phyloP scores from a whole-genome alignment of 2,329 filamentous ascomycete species.

The Stenocarpella maydis region DNA sequence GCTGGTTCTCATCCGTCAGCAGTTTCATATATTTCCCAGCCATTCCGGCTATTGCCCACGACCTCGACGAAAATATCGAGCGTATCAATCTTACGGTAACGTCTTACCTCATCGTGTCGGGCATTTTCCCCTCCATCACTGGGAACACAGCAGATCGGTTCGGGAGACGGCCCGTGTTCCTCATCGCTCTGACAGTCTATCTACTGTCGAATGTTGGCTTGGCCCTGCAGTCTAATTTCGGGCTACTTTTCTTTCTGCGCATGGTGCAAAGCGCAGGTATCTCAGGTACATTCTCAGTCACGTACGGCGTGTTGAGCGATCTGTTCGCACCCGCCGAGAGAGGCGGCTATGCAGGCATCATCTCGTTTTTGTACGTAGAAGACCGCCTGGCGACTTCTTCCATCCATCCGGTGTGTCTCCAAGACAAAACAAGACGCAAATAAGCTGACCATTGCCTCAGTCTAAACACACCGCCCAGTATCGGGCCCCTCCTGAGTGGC shows the following conservation, averaged over 20 bases:
- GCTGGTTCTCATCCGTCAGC: constrained; percentile 25
- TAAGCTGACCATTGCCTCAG: neutral
- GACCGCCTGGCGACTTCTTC: no score
- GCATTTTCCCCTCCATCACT: constrained; percentile 15
- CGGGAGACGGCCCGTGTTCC: constrained; percentile 32
- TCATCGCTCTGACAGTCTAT: constrained; percentile 33
- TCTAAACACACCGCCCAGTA: constrained; percentile 22
- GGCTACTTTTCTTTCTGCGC: constrained; percentile 33
- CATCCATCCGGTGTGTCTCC: no score
- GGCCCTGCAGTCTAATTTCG: constrained; percentile 31
- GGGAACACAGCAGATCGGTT: constrained; percentile 36
- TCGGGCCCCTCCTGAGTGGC: constrained; percentile 21
- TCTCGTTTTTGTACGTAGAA: constrained; percentile 16
- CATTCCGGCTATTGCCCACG: constrained; percentile 28
- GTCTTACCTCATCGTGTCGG: constrained; percentile 36
- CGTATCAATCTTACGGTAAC: constrained; percentile 40
- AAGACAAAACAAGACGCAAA: no score
- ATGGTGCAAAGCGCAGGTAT: constrained; percentile 37
- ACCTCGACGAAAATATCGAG: constrained; percentile 35
- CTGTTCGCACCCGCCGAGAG: constrained; percentile 37
- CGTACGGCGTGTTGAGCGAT: constrained; percentile 38
- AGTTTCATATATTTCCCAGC: constrained; percentile 38
- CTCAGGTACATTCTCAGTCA: constrained; percentile 35
- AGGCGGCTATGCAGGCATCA: constrained; percentile 35
- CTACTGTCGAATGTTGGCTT: constrained; percentile 35